These are phyloP conservation scores for Diphasiastrum complanatum DNA, from an alignment of 83 land plant species.

Conservation along the genomic window DNA sequence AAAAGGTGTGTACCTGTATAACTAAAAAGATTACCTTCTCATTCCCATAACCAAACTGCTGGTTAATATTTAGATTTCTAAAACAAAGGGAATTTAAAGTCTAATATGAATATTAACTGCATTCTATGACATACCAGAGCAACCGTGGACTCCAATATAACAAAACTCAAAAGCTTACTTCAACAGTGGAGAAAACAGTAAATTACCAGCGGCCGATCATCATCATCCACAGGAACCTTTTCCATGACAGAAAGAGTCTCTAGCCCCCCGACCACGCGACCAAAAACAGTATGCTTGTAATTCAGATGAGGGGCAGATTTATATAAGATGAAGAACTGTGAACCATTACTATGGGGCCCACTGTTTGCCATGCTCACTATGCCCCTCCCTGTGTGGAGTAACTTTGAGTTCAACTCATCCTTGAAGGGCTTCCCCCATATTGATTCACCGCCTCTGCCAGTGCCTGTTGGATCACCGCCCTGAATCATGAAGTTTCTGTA, in stretches of 20 bases:
- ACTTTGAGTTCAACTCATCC: conserved; percentile 86
- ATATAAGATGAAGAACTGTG: conserved; percentile 88
- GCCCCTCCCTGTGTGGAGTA: conserved; percentile 81
- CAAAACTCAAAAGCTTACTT: too few relatives aligned
- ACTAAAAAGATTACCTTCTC: too few relatives aligned
- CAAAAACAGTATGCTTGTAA: conserved; percentile 92
- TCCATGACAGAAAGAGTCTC: conserved; percentile 75
- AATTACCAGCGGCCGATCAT: conserved; percentile 80
- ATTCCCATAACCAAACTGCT: too few relatives aligned
- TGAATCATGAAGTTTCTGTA: conserved; percentile 96
- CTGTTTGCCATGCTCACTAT: conserved; percentile 97
- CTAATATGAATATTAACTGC: too few relatives aligned
- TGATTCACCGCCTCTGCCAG: conserved; percentile 90
- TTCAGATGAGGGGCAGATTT: conserved; percentile 94
- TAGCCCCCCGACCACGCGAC: conserved; percentile 82
- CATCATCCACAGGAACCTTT: conserved; percentile 89
- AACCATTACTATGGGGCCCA: conserved; percentile 92
- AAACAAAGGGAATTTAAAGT: too few relatives aligned
- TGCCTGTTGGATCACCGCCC: conserved; percentile 99
- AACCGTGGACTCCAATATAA: too few relatives aligned
- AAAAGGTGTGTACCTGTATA: too few relatives aligned
- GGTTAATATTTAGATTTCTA: too few relatives aligned
- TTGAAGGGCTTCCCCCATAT: conserved; percentile 98
- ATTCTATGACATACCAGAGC: too few relatives aligned
- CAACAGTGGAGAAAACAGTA: background rate